These are phyloP conservation scores for Begonia loranthoides DNA, from an alignment of 306 rosid species.

Conservation along the genomic window DNA sequence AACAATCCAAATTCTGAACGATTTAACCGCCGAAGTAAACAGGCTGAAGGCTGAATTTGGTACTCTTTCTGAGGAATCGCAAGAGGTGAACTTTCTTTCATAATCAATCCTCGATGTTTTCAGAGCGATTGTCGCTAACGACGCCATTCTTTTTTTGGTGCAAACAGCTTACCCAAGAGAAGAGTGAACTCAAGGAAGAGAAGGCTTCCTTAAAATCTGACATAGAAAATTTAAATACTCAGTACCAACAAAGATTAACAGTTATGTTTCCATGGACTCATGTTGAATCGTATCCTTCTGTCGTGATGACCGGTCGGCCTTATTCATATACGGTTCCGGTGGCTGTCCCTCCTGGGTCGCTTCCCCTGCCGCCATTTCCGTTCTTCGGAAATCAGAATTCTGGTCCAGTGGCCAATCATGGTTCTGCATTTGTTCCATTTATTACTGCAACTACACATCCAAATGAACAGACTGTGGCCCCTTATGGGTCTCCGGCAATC, in stretches of 20 bases:
- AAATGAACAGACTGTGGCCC: slow-evolving; percentile 36
- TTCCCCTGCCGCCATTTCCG: slow-evolving; percentile 64
- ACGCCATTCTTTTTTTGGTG: background rate
- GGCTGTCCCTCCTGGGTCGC: slow-evolving; percentile 55
- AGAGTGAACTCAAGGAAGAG: slow-evolving; percentile 90
- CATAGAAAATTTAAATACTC: slow-evolving; percentile 50
- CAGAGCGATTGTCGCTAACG: no score
- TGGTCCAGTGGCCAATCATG: slow-evolving; percentile 40
- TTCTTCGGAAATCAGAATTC: slow-evolving; percentile 59
- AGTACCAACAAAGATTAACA: slow-evolving; percentile 70
- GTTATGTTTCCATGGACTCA: slow-evolving; percentile 70
- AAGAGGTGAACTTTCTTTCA: slow-evolving; percentile 35
- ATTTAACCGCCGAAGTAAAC: slow-evolving; percentile 52
- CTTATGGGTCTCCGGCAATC: slow-evolving; percentile 34
- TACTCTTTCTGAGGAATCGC: slow-evolving; percentile 65
- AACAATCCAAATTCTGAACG: slow-evolving; percentile 63
- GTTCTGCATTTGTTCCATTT: slow-evolving; percentile 54
- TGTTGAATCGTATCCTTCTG: slow-evolving; percentile 35
- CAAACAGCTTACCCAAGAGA: slow-evolving; percentile 65
- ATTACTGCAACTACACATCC: slow-evolving; percentile 42
- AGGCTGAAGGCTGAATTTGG: slow-evolving; percentile 52
- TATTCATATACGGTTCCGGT: slow-evolving; percentile 66
- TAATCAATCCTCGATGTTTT: no score
- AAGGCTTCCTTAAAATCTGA: slow-evolving; percentile 60
- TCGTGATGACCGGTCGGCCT: slow-evolving; percentile 53